phyloP scores from a whole-genome alignment of 2,329 filamentous ascomycete species.

The Uncinocarpus reesii region DNA sequence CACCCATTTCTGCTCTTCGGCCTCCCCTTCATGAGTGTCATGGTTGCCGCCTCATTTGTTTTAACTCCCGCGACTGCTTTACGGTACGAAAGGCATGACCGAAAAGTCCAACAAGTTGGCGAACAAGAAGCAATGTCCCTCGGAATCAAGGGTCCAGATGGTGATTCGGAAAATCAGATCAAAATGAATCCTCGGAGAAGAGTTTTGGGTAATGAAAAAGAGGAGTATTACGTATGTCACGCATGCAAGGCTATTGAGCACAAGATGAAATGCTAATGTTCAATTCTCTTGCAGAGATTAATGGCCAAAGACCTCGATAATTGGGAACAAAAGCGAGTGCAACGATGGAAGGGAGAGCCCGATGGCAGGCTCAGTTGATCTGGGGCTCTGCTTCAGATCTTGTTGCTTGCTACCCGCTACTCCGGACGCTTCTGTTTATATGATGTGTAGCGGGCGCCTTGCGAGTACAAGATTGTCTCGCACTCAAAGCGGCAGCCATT shows the following conservation, averaged over 20 bases:
- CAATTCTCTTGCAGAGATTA: conserved; percentile 46
- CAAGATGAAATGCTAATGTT: neutral
- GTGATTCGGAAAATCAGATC: conserved; percentile 71
- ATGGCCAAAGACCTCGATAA: conserved; percentile 85
- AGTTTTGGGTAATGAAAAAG: conserved; percentile 34
- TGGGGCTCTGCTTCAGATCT: too few relatives aligned
- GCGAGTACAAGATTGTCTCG: too few relatives aligned
- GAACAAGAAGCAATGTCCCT: conserved; percentile 80
- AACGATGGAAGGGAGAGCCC: conserved; percentile 77
- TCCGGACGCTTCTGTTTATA: neutral
- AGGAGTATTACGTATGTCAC: conserved; percentile 41
- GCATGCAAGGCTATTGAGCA: neutral
- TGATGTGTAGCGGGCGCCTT: too few relatives aligned
- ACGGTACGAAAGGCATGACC: conserved; percentile 85
- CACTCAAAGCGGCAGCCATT: too few relatives aligned
- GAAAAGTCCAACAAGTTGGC: conserved; percentile 73
- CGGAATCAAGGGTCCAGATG: conserved; percentile 52
- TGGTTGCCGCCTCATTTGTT: conserved; percentile 86
- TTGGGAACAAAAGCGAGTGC: conserved; percentile 94
- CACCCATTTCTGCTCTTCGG: conserved; percentile 91
- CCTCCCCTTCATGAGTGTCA: conserved; percentile 79
- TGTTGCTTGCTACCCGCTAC: too few relatives aligned
- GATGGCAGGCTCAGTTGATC: conserved; percentile 52
- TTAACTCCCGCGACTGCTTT: conserved; percentile 88
- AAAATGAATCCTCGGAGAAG: conserved; percentile 37